These are phyloP conservation scores for Bruguiera hainesii DNA, from an alignment of 441 rosid genomes.

Conservation along the genomic window DNA sequence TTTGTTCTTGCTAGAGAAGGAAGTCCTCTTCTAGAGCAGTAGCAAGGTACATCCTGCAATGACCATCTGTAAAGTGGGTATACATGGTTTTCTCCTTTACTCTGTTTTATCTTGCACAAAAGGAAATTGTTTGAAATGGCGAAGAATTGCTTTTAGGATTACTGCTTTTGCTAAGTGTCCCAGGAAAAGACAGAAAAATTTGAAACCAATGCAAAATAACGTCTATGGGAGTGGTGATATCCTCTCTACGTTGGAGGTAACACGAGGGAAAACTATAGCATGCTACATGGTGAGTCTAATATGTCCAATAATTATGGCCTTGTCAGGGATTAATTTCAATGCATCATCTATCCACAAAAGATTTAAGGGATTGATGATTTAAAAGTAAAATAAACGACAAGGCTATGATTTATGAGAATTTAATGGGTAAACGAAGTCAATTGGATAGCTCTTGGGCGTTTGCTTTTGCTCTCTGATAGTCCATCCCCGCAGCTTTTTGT, in stretches of 20 bases:
- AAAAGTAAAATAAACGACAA: too few species aligned
- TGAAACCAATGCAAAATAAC: not conserved
- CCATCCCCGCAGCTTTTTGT: too few species aligned
- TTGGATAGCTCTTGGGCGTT: too few species aligned
- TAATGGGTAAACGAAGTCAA: too few species aligned
- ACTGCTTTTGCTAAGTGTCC: not conserved
- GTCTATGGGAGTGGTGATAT: not conserved
- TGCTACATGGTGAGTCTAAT: too few species aligned
- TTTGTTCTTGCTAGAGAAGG: constrained; percentile 89
- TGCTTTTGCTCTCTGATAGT: too few species aligned
- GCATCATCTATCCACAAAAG: not conserved
- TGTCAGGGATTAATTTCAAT: too few species aligned
- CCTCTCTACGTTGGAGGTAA: too few species aligned
- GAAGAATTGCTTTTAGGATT: not conserved
- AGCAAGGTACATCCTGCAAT: constrained; percentile 19
- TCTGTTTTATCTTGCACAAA: not conserved
- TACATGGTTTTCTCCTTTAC: not conserved
- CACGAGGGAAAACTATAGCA: too few species aligned
- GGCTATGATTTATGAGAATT: too few species aligned
- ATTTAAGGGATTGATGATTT: not conserved
- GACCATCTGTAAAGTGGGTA: not conserved
- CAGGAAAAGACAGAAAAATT: not conserved
- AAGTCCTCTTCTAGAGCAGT: constrained; percentile 68
- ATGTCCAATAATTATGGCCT: not conserved
- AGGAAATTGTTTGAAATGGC: not conserved